Base-by-base conservation (phyloP, 1,139 yeast species). In the Lodderomyces parapsilosis region DNA sequence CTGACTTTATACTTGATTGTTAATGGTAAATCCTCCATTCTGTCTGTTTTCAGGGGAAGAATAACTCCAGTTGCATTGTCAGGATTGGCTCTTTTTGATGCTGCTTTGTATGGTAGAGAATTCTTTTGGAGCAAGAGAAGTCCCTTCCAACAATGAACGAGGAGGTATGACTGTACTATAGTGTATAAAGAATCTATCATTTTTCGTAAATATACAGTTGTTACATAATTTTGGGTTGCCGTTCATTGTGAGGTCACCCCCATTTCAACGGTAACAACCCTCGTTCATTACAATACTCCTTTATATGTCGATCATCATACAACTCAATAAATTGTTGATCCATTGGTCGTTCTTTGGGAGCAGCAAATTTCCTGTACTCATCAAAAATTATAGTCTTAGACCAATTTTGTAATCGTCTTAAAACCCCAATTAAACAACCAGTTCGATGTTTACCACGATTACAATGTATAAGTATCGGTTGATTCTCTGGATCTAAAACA, bases 381-480 rank as follows among this genome's bases (percentile, higher is more conserved):
- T 93, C 98, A 58, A 93, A 89, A 15, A 91, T 93, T 78, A 91
- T 86, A 1, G 96, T 85, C 52, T 89, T 64, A 2, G 96, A 85
- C 99, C 99, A 93, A 48, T 83, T 81, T 59, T 93, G 98, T 42
- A 91, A 66, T 53, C 94, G 74, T 47, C 99, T 68, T 35, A 93
- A 72, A 52, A 96, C 93, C 2, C 99, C 99, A 9, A 93, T 93
- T 14, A 93, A 71, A 62, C 98, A 93, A 0, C 99, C 99, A 0
- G 99, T 93, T 53, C 99, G 76, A 60, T 93, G 99, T 56, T 93
- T 93, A 7, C 99, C 99, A 46, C 97, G 71, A 63, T 93, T 93
- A 64, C 99, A 93, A 65, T 93, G 99, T 38, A 93, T 87, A 47
- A 93, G 69, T 11, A 93, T 72, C 0, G 99, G 99, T 46, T 90